These are phyloP conservation scores for Celoporthe dispersa DNA, from an alignment of 2,329 filamentous ascomycete genomes.

Conservation along the genomic window DNA sequence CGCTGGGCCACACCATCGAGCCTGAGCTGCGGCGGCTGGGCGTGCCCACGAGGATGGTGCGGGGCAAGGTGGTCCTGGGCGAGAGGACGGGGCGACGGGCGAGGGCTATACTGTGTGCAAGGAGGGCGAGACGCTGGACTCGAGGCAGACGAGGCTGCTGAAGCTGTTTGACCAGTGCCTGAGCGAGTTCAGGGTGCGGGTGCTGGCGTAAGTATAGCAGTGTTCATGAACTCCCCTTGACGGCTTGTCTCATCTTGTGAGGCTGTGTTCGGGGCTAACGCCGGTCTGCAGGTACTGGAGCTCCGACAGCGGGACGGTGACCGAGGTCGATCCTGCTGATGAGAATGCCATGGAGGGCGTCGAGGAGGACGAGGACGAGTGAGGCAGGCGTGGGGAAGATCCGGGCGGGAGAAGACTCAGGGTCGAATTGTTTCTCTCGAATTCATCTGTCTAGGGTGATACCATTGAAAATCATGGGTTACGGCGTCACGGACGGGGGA, in stretches of 20 bases:
- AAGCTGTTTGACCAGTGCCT: constrained; percentile 92
- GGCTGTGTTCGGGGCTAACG: constrained; percentile 28
- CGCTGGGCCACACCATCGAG: constrained; percentile 86
- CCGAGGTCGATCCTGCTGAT: constrained; percentile 52
- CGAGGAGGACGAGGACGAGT: constrained; percentile 34
- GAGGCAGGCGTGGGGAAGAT: background rate
- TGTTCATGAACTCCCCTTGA: no score
- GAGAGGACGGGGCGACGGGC: constrained; percentile 55
- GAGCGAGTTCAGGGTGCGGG: constrained; percentile 84
- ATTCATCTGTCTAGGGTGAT: constrained; percentile 16
- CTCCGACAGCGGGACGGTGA: constrained; percentile 62
- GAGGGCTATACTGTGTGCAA: constrained; percentile 78
- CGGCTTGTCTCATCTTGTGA: no score
- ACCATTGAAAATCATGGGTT: constrained; percentile 24
- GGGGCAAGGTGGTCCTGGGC: constrained; percentile 81
- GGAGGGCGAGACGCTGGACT: constrained; percentile 84
- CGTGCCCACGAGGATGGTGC: constrained; percentile 85
- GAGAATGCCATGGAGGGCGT: constrained; percentile 35
- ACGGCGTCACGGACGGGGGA: constrained; percentile 24
- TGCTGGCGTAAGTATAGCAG: constrained; percentile 66
- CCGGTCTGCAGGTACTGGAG: constrained; percentile 60
- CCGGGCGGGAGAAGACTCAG: background rate
- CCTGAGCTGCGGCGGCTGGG: constrained; percentile 87
- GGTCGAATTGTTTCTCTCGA: background rate
- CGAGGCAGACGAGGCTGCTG: constrained; percentile 87